A percentile compares a stretch with the other conserved stretches of the same genome.
Evolutionary conservation across 306 rosid species (phyloP).

Genomic region (Mucuna pruriens): DNA sequence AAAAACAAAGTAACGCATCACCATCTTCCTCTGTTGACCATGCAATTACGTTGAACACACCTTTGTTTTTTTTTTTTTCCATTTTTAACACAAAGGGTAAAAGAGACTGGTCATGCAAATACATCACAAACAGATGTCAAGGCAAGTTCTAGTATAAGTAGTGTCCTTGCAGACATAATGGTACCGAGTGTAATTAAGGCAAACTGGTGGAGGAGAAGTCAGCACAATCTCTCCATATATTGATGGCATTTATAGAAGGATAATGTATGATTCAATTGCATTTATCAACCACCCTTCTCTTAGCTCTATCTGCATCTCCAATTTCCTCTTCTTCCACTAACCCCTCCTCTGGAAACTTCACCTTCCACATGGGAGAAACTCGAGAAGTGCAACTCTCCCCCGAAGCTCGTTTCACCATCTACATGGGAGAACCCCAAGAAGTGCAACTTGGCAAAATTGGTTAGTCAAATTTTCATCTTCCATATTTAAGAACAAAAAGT

Average conservation of each 20-base stretch:
- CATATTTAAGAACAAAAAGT: background rate
- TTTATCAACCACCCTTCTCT: background rate
- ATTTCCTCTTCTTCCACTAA: background rate
- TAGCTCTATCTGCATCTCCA: background rate
- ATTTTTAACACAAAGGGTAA: background rate
- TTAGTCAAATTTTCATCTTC: slow-evolving; percentile 27
- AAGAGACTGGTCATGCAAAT: background rate
- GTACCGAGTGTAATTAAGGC: background rate
- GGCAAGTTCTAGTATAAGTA: background rate
- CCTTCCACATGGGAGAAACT: slow-evolving; percentile 35
- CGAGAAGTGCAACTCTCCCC: slow-evolving; percentile 24
- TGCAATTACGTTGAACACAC: background rate
- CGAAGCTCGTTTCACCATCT: slow-evolving; percentile 13
- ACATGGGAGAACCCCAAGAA: slow-evolving; percentile 43
- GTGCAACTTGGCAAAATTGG: slow-evolving; percentile 30
- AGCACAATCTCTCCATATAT: background rate
- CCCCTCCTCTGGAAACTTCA: slow-evolving; percentile 24
- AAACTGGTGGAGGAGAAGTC: background rate
- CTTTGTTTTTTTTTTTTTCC: background rate
- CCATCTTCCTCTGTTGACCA: background rate
- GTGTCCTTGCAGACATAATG: background rate
- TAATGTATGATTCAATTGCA: background rate
- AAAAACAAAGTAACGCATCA: background rate
- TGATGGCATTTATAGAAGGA: background rate
- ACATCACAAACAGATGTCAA: background rate